phyloP scores from a whole-genome alignment of 257 asterid species.

The Solanum clarkiae region DNA sequence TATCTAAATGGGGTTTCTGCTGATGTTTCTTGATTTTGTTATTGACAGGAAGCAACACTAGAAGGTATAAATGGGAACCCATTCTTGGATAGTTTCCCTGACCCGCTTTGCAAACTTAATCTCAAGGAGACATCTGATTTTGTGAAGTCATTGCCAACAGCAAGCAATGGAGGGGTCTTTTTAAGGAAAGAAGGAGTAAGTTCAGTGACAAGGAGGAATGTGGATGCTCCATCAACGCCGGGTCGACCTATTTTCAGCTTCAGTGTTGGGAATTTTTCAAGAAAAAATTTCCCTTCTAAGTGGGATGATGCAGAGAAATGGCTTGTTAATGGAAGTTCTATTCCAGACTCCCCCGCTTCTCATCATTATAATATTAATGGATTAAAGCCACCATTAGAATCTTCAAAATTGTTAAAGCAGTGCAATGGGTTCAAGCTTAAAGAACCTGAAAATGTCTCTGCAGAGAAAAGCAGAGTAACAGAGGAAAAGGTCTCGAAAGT shows the following conservation, averaged over 20 bases:
- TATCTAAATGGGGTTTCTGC: background rate
- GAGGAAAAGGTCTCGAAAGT: slow-evolving; percentile 45
- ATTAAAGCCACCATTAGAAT: slow-evolving; percentile 14
- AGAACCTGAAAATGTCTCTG: slow-evolving; percentile 20
- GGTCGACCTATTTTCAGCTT: slow-evolving; percentile 96
- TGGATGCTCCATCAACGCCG: slow-evolving; percentile 87
- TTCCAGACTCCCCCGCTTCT: slow-evolving; percentile 45
- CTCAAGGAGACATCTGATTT: slow-evolving; percentile 81
- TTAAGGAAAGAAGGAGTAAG: slow-evolving; percentile 21
- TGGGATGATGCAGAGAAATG: slow-evolving; percentile 99
- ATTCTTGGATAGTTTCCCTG: slow-evolving; percentile 42
- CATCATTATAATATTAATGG: slow-evolving; percentile 16
- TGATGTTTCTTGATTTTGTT: background rate
- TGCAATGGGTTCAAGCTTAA: slow-evolving; percentile 45
- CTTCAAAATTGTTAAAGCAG: slow-evolving; percentile 37
- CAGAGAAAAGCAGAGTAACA: slow-evolving; percentile 45
- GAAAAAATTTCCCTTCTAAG: slow-evolving; percentile 71
- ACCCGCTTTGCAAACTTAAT: slow-evolving; percentile 74
- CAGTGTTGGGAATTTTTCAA: slow-evolving; percentile 51
- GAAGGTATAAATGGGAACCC: slow-evolving; percentile 43
- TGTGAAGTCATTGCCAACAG: slow-evolving; percentile 59
- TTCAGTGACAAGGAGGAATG: slow-evolving; percentile 36
- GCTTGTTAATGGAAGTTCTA: slow-evolving; percentile 59
- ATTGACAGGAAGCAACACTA: slow-evolving; percentile 30
- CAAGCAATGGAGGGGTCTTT: slow-evolving; percentile 16